Evolutionary conservation across 768 basidiomycete species (phyloP).

Genomic region (Phanerodontia chrysosporium): DNA sequence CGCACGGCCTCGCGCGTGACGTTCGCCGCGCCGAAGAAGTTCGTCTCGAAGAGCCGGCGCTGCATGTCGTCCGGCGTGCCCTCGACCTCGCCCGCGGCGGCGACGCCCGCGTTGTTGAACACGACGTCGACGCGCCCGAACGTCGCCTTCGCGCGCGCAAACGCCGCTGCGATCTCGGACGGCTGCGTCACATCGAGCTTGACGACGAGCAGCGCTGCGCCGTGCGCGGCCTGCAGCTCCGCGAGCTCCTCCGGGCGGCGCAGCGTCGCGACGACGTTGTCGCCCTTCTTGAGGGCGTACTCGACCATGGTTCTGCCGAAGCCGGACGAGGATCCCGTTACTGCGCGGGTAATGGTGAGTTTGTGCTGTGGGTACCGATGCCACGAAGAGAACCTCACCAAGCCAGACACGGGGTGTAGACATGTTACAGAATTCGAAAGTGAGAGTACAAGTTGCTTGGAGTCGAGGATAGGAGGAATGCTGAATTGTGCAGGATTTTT

Average conservation of each 20-base stretch:
- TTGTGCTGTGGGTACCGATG: background rate
- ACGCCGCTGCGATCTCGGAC: slow-evolving; percentile 31
- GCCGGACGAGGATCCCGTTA: slow-evolving; percentile 38
- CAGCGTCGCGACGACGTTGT: slow-evolving; percentile 39
- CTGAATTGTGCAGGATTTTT: too few species aligned
- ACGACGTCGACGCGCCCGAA: slow-evolving; percentile 46
- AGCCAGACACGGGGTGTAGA: background rate
- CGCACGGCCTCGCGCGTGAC: slow-evolving; percentile 18
- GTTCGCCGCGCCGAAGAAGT: slow-evolving; percentile 21
- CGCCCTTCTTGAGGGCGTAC: slow-evolving; percentile 32
- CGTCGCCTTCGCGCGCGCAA: slow-evolving; percentile 27
- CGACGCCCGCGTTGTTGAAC: slow-evolving; percentile 38
- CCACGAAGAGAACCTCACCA: background rate
- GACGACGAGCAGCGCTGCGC: slow-evolving; percentile 30
- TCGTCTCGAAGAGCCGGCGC: slow-evolving; percentile 33
- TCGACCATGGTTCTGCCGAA: slow-evolving; percentile 35
- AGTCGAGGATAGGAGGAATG: too few species aligned
- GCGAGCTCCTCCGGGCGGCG: slow-evolving; percentile 26
- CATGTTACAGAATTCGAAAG: background rate
- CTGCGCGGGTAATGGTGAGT: slow-evolving; percentile 18
- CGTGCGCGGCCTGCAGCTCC: slow-evolving; percentile 24
- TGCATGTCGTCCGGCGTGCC: slow-evolving; percentile 30
- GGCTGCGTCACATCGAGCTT: slow-evolving; percentile 35
- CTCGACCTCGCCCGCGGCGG: slow-evolving; percentile 34
- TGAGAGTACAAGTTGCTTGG: too few species aligned